Base-by-base conservation (phyloP, 345 rosid genomes). In the Erysimum cheiranthoides region DNA sequence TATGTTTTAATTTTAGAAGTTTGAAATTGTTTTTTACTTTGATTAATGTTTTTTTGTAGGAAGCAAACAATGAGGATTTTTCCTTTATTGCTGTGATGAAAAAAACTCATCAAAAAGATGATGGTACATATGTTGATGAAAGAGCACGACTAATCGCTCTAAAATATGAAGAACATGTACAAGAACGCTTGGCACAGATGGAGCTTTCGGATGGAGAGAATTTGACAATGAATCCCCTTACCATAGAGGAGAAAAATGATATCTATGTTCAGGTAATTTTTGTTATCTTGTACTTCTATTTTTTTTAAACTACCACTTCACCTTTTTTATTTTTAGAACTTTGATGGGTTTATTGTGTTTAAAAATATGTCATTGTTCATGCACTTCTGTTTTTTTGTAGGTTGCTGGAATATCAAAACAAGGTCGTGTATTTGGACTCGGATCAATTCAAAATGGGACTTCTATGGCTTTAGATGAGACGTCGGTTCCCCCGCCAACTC, bases 391-490 rank as follows among this genome's bases (percentile, higher is more conserved):
- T 27, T 68, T 38, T 9, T 52, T 27, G 18, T 53, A 53, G 62
- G 12, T 54, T 68, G 51, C 16, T 68, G 73, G 50, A 28, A 2
- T 9, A 46, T 57, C 65, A 10, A 70, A 69, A 18, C 32, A 31
- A 8, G 65, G 54, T 11, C 34, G 65, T n/a, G 6, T 70, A 6
- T 70, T 70, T 56, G 34, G 73, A 57, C 42, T 57, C 57, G 73
- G 73, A 70, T 58, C 73, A 56, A 5, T 56, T 8, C 42, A 43
- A n/a, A 16, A 4, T 7, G 39, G 11, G 10, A 10, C n/a, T 27
- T 28, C 14, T 7, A 8, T 45, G n/a, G 6, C 54, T 40, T 10
- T 8, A 10, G 21, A 10, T 16, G 13, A 0, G 30, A 17, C 56
- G 3, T 7, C 1, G 3, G 28, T 14, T n/a, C 6, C 25, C 8